phyloP scores from a whole-genome alignment of 2,329 filamentous ascomycete genomes.

The Rasamsonia emersonii region DNA sequence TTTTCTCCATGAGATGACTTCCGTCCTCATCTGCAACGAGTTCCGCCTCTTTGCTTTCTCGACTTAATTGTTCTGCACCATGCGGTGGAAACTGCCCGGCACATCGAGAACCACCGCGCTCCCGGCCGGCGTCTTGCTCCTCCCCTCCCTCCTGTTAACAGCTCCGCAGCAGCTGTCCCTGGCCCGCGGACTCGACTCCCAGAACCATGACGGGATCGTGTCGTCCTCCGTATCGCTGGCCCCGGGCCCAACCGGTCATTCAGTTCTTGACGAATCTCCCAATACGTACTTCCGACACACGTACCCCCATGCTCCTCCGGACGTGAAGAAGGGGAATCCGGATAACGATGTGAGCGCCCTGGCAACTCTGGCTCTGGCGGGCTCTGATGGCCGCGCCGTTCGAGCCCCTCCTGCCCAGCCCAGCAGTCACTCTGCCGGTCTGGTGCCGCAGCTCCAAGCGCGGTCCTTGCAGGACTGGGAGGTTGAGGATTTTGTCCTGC shows the following conservation, averaged over 20 bases:
- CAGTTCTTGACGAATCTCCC: slow-evolving; percentile 10
- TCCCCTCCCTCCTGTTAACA: slow-evolving; percentile 46
- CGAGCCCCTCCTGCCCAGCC: slow-evolving; percentile 80
- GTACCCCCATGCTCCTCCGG: slow-evolving; percentile 13
- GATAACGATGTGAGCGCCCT: slow-evolving; percentile 78
- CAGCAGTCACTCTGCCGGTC: slow-evolving; percentile 54
- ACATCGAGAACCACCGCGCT: slow-evolving; percentile 46
- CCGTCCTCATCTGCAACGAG: slow-evolving; percentile 8
- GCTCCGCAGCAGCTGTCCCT: slow-evolving; percentile 57
- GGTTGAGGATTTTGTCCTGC: slow-evolving; percentile 98
- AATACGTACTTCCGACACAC: slow-evolving; percentile 13
- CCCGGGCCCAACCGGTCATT: slow-evolving; percentile 14
- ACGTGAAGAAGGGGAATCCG: slow-evolving; percentile 24
- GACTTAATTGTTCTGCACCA: slow-evolving; percentile 35
- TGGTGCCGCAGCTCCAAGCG: slow-evolving; percentile 82
- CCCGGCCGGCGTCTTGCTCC: slow-evolving; percentile 49
- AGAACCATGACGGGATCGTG: slow-evolving; percentile 7
- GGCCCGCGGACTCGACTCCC: too few relatives aligned
- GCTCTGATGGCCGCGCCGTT: slow-evolving; percentile 59
- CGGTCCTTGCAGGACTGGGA: slow-evolving; percentile 98
- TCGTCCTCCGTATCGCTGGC: slow-evolving; percentile 5
- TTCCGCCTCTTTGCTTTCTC: slow-evolving; percentile 7
- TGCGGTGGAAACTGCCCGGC: slow-evolving; percentile 58
- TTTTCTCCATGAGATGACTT: slow-evolving; percentile 9
- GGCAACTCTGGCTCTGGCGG: slow-evolving; percentile 94